phyloP scores from a whole-genome alignment of 2,329 filamentous ascomycete genomes.

The Trichoderma atroviride region DNA sequence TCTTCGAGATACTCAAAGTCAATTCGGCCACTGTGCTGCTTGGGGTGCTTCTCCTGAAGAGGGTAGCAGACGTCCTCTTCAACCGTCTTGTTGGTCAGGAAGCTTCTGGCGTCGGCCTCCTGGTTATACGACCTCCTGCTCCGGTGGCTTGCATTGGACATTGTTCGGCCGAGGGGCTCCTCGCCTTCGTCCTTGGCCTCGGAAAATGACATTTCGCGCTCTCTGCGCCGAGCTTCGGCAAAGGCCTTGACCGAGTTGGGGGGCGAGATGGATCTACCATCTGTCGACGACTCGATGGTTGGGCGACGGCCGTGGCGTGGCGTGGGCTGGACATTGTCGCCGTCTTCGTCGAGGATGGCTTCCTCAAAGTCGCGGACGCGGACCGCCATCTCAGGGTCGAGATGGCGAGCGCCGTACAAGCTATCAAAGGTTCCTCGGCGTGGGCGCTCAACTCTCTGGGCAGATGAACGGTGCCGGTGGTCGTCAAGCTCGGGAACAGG shows the following conservation, averaged over 20 bases:
- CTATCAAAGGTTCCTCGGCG: constrained; percentile 77
- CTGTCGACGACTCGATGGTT: constrained; percentile 58
- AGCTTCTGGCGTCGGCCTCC: constrained; percentile 63
- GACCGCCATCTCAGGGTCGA: constrained; percentile 47
- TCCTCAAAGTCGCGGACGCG: constrained; percentile 82
- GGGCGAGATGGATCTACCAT: constrained; percentile 75
- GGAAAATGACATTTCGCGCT: constrained; percentile 67
- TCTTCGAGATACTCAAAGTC: constrained; percentile 95
- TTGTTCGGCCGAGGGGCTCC: constrained; percentile 65
- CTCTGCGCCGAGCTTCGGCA: constrained; percentile 83
- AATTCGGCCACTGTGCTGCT: constrained; percentile 68
- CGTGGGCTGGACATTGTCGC: constrained; percentile 53
- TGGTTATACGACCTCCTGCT: constrained; percentile 59
- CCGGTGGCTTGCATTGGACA: constrained; percentile 64
- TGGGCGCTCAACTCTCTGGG: constrained; percentile 61
- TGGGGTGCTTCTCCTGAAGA: constrained; percentile 64
- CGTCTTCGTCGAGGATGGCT: constrained; percentile 75
- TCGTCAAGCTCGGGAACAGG: constrained; percentile 84
- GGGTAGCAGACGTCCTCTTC: constrained; percentile 92
- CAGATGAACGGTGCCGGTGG: constrained; percentile 68
- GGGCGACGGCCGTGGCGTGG: constrained; percentile 54
- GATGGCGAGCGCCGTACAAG: constrained; percentile 58
- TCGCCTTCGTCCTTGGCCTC: constrained; percentile 48
- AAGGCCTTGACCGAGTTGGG: constrained; percentile 98
- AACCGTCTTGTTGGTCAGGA: constrained; percentile 68